Evolutionary conservation across 352 stramenopile species (phyloP).

Genomic region (Phytophthora lateralis): DNA sequence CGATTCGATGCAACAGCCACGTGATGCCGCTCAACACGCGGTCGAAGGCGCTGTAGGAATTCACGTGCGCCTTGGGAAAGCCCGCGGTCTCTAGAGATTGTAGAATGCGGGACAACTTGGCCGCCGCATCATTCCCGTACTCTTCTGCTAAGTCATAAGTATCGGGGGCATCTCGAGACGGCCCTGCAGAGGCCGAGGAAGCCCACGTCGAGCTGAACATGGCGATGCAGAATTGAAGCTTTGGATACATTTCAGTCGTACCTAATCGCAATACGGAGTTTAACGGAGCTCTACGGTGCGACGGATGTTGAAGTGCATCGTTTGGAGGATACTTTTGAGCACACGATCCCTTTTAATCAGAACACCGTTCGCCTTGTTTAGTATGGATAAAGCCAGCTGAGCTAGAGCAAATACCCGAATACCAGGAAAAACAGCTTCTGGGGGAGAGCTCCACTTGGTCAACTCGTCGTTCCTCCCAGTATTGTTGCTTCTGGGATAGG

Average conservation of each 20-base stretch:
- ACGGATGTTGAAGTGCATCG: background rate
- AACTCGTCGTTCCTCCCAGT: no score
- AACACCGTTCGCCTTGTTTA: no score
- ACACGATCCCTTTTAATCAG: no score
- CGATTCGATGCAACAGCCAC: conserved; percentile 69
- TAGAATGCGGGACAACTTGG: conserved; percentile 40
- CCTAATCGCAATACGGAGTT: background rate
- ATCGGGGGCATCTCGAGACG: conserved; percentile 12
- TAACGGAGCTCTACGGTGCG: background rate
- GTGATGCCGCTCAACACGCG: conserved; percentile 58
- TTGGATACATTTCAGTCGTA: background rate
- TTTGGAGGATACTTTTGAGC: no score
- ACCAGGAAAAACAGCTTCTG: no score
- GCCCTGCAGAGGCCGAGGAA: conserved; percentile 7
- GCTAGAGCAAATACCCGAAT: no score
- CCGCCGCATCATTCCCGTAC: conserved; percentile 41
- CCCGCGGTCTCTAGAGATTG: conserved; percentile 38
- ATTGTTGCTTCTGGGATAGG: no score
- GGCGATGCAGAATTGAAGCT: conserved; percentile 5
- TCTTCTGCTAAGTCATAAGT: conserved; percentile 41
- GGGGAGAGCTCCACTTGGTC: no score
- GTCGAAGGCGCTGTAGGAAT: conserved; percentile 63
- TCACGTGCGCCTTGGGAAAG: conserved; percentile 52
- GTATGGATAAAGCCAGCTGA: no score
- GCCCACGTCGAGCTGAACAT: conserved; percentile 36